These are phyloP conservation scores for Scutellaria minor DNA, from an alignment of 257 asterid genomes.

Conservation along the genomic window DNA sequence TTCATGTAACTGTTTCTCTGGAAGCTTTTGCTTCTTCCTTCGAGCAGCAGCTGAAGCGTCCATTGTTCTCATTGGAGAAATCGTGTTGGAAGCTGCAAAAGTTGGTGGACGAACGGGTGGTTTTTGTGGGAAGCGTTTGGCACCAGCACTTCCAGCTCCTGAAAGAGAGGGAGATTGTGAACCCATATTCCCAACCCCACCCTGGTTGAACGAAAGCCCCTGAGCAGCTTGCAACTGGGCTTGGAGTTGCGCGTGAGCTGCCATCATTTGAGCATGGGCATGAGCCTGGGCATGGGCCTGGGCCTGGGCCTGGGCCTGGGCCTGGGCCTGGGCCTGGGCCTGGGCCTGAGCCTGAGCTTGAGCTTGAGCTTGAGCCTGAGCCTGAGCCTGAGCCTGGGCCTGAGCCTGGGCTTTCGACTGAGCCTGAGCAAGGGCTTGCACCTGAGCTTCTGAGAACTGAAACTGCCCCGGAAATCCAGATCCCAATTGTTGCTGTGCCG, in stretches of 20 bases:
- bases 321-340: constrained; percentile 79
- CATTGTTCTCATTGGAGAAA: constrained; percentile 80
- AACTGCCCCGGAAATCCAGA: constrained; percentile 74
- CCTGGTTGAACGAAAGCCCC: constrained; percentile 77
- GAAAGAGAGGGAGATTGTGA: constrained; percentile 77
- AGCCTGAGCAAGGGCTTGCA: constrained; percentile 84
- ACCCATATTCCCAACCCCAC: constrained; percentile 66
- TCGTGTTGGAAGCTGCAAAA: constrained; percentile 48
- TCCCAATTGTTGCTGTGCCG: constrained; percentile 65
- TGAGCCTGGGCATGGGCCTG: constrained; percentile 65
- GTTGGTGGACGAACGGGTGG: constrained; percentile 93
- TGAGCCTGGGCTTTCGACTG: constrained; percentile 73
- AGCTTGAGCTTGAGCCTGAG: constrained; percentile 74
- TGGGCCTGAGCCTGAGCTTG: constrained; percentile 66
- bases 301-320: constrained; percentile 74
- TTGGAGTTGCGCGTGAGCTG: constrained; percentile 69
- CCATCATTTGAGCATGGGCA: constrained; percentile 62
- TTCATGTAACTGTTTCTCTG: constrained; percentile 90
- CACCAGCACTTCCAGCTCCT: constrained; percentile 61
- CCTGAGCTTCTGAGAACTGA: constrained; percentile 86
- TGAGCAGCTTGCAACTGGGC: constrained; percentile 71
- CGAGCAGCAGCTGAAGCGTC: constrained; percentile 87
- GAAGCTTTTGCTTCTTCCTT: constrained; percentile 93
- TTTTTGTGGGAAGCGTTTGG: constrained; percentile 76
- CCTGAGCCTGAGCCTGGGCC: constrained; percentile 62